Evolutionary conservation across 306 rosid genomes (phyloP), one percentile per base, ranked within the genome.

Genomic region (Potentilla sterilis): DNA sequence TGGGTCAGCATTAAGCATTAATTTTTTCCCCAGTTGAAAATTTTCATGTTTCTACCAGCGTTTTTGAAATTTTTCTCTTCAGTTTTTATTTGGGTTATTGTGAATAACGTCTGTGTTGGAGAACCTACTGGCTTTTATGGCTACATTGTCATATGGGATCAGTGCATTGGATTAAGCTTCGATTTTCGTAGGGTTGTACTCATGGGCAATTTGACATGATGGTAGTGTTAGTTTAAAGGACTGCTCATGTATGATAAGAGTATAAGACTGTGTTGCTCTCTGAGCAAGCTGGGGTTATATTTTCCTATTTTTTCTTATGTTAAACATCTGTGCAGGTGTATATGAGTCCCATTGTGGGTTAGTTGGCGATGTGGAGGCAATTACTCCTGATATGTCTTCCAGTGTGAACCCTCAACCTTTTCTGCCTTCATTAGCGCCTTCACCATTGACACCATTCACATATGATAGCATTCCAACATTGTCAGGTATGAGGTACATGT

Each of bases 361-460:
- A 11, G 42, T 66, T 57, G 61, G 69, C 22, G 70, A 76, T 13
- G 63, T 9, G 66, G 61, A 71, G 64, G 86, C 15, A 22, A 32
- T 68, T 70, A 74, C 90, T 75, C 88, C 86, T 40, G 72, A 68
- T 72, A 70, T 81, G 73, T 54, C 87, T 49, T 80, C 91, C 44
- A 75, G 67, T 64, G 48, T 44, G 52, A 79, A 84, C 62, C 81
- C 86, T 49, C 79, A 79, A 37, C 92, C 95, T 43, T 85, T 85
- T 80, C 80, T 87, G 85, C 95, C 92, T 51, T 67, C 79, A 38
- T 40, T 89, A 79, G 84, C 87, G 58, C 92, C 87, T 74, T 87
- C 92, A 40, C 90, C 86, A 9, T 72, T 88, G 87, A 80, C 47
- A 24, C 83, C 91, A 43, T 84, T 89, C 80, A 77, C 82, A 62